Conservation (phyloP, 2,329 filamentous ascomycete species). For the Aschersonia sp. region DNA sequence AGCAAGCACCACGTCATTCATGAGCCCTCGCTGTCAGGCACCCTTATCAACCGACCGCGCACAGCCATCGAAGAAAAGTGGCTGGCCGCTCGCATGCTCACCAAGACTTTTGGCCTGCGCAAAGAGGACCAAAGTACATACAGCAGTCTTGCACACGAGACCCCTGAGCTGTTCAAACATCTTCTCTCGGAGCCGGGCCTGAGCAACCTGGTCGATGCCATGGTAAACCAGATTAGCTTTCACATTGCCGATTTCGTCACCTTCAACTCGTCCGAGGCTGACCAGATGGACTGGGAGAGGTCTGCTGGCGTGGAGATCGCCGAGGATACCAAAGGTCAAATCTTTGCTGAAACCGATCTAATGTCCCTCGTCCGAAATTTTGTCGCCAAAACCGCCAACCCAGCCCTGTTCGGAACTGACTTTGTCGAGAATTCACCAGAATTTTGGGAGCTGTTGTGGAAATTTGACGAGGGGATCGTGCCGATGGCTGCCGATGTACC, state of each 20-base stretch:
- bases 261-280: constrained; percentile 20
- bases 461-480: constrained; percentile 19
- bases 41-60: constrained; percentile 15
- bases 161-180: constrained; percentile 12
- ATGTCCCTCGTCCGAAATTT: constrained; percentile 20
- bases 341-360: constrained; percentile 18
- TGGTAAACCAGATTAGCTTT: constrained; percentile 11
- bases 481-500: constrained; percentile 16
- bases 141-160: constrained; percentile 12
- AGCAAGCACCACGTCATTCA: constrained; percentile 19
- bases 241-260: constrained; percentile 20
- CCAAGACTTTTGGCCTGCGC: constrained; percentile 18
- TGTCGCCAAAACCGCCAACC: constrained; percentile 18
- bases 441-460: constrained; percentile 22
- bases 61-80: constrained; percentile 10
- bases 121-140: constrained; percentile 16
- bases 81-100: constrained; percentile 12
- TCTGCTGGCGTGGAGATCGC: constrained; percentile 15
- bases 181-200: constrained; percentile 13
- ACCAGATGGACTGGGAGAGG: constrained; percentile 25
- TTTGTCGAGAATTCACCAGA: constrained; percentile 25
- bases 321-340: constrained; percentile 10
- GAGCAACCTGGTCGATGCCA: constrained; percentile 8
- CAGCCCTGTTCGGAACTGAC: constrained; percentile 23
- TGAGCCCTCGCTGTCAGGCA: constrained; percentile 14